Conservation (phyloP, 1,139 yeast genomes). For the Trichomonascaceae sp. region DNA sequence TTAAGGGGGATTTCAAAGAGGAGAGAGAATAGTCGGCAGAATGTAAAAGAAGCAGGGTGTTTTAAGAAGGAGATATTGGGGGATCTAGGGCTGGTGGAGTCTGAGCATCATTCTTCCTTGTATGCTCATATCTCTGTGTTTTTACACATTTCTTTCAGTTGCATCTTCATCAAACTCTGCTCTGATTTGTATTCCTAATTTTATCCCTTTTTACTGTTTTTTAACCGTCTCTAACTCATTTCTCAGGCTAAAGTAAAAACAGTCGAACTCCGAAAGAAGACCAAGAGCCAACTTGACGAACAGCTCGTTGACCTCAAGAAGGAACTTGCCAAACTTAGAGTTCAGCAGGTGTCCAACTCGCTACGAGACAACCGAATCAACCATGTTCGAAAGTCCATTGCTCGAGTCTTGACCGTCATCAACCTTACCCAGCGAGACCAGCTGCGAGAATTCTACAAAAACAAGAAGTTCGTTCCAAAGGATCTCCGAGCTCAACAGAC, state of each 20-base stretch:
- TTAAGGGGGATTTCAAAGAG: not conserved
- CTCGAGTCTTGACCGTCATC: constrained; percentile 95
- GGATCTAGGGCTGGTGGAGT: not conserved
- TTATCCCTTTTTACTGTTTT: not conserved
- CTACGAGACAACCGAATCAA: constrained; percentile 63
- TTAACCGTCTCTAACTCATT: not conserved
- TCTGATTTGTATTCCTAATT: not conserved
- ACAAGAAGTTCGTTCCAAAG: constrained; percentile 97
- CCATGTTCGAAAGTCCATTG: constrained; percentile 96
- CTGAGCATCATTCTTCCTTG: not conserved
- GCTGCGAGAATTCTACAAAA: constrained; percentile 88
- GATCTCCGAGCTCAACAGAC: constrained; percentile 99
- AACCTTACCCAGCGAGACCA: constrained; percentile 95
- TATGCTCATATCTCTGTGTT: not conserved
- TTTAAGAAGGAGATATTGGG: not conserved
- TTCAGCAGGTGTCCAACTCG: constrained; percentile 61
- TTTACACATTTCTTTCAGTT: not conserved
- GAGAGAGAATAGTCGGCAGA: not conserved
- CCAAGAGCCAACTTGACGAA: constrained; percentile 92
- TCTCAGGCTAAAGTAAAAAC: constrained; percentile 50
- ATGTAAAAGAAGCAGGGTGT: not conserved
- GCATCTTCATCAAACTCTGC: not conserved
- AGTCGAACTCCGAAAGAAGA: constrained; percentile 95
- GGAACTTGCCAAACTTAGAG: constrained; percentile 94
- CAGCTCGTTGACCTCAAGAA: constrained; percentile 95